A percentile compares a stretch with the other conserved stretches of the same genome.
phyloP scores from a whole-genome alignment of 2,329 filamentous ascomycete species.

The Trichoderma pleuroti region DNA sequence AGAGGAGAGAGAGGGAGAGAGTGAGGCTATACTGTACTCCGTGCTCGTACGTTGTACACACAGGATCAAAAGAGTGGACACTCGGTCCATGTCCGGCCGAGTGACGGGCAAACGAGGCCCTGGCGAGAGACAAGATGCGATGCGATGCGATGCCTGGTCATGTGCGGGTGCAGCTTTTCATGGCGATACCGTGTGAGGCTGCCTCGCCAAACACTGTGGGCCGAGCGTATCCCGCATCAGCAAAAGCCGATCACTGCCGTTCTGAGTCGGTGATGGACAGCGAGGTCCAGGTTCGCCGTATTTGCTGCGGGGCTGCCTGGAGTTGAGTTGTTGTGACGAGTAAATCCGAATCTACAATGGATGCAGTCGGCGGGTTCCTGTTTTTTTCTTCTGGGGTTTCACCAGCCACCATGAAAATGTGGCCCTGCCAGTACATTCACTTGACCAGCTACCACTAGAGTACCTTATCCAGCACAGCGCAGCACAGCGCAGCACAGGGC shows the following conservation, averaged over 20 bases:
- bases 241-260: constrained; percentile 12
- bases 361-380: not conserved
- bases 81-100: not conserved
- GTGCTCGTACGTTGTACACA: not conserved
- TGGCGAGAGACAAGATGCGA: not conserved
- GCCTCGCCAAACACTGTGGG: not conserved
- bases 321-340: not conserved
- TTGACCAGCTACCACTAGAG: not conserved
- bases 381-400: not conserved
- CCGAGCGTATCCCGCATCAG: not conserved
- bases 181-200: not conserved
- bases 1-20: not conserved
- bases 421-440: not conserved
- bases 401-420: not conserved
- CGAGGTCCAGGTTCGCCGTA: not conserved
- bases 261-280: constrained; percentile 6
- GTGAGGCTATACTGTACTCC: not conserved
- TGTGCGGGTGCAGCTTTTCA: not conserved
- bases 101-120: not conserved
- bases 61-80: constrained; percentile 2
- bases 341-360: not conserved
- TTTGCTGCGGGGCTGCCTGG: not conserved
- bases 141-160: not conserved
- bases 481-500: not conserved
- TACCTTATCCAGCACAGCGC: not conserved